Percentiles rank a stretch among this genome's conserved stretches.
Evolutionary conservation across 441 rosid genomes (phyloP).

Genomic region (Jatropha multifida): DNA sequence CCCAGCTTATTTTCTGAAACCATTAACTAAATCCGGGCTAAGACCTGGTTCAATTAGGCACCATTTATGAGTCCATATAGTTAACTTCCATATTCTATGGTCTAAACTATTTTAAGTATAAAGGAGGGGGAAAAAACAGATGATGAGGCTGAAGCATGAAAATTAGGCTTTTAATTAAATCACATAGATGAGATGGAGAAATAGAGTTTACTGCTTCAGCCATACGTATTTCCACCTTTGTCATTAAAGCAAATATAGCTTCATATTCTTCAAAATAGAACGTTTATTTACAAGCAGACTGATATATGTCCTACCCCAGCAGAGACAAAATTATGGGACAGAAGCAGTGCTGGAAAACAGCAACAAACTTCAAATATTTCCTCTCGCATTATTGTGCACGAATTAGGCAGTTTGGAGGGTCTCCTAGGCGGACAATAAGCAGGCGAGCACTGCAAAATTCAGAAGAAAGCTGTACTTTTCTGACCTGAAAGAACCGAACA

Average conservation of each 20-base stretch:
- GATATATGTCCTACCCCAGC: not conserved
- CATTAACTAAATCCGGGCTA: no score
- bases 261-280: not conserved
- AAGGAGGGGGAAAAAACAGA: not conserved
- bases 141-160: not conserved
- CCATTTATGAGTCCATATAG: not conserved
- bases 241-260: not conserved
- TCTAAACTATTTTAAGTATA: no score
- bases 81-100: no score
- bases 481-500: not conserved
- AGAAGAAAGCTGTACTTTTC: not conserved
- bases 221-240: not conserved
- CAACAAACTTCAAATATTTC: not conserved
- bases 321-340: not conserved
- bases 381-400: not conserved
- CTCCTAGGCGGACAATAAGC: no score
- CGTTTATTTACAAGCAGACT: not conserved
- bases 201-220: not conserved
- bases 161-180: not conserved
- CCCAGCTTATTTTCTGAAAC: no score
- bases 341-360: conserved; percentile 5
- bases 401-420: no score
- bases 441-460: not conserved
- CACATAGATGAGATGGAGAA: not conserved
- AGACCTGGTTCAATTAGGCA: not conserved